Conservation (phyloP, 768 basidiomycete species). For the Kwoniella mangroviensis region DNA sequence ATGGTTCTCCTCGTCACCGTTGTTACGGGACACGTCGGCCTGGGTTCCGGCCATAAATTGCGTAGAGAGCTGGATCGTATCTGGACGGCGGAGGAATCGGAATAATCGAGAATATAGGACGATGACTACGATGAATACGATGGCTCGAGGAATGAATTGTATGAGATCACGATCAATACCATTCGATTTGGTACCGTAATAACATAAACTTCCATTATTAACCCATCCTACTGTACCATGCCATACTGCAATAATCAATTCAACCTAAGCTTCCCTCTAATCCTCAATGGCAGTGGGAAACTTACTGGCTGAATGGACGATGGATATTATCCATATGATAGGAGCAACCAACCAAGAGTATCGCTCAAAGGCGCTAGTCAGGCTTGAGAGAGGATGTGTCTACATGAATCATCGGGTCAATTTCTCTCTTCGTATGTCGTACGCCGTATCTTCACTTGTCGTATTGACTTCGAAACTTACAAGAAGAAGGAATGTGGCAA, state of each 20-base stretch:
- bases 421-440: no score
- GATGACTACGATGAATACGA: slow-evolving; percentile 51
- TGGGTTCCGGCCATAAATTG: slow-evolving; percentile 32
- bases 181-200: slow-evolving; percentile 35
- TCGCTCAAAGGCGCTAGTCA: slow-evolving; percentile 42
- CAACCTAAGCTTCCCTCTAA: background rate
- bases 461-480: slow-evolving; percentile 20
- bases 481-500: slow-evolving; percentile 52
- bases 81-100: slow-evolving; percentile 52
- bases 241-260: slow-evolving; percentile 38
- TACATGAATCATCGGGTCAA: slow-evolving; percentile 5
- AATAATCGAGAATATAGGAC: slow-evolving; percentile 50
- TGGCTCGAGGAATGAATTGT: slow-evolving; percentile 55
- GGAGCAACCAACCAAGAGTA: slow-evolving; percentile 40
- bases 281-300: background rate
- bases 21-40: slow-evolving; percentile 1
- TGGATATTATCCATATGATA: slow-evolving; percentile 40
- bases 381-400: slow-evolving; percentile 50
- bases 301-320: slow-evolving; percentile 51
- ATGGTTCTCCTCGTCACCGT: background rate
- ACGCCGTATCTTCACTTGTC: no score
- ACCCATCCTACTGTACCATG: slow-evolving; percentile 43
- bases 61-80: slow-evolving; percentile 51
- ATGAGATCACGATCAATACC: slow-evolving; percentile 45
- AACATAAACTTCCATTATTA: slow-evolving; percentile 44